Evolutionary conservation across 2,329 filamentous ascomycete genomes (phyloP).

Genomic region (Colletotrichum sp.): DNA sequence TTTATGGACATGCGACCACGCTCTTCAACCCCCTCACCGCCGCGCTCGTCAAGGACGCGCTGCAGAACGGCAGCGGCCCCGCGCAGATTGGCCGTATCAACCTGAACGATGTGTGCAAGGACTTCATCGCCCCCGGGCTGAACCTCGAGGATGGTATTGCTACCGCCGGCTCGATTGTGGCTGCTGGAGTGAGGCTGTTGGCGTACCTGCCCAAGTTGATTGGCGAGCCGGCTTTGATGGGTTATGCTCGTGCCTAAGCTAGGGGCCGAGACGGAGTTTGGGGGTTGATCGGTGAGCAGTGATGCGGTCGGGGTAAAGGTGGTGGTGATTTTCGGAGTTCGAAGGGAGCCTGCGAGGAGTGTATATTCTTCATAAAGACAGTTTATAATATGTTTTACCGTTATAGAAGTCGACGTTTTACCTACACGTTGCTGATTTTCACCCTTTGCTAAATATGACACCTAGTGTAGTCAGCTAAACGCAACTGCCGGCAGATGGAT

Average conservation of each 20-base stretch:
- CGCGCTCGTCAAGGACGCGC: slow-evolving; percentile 45
- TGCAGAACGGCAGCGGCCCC: not conserved
- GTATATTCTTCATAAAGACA: not conserved
- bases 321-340: not conserved
- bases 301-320: too few relatives aligned
- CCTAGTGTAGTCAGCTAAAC: not conserved
- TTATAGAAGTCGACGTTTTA: not conserved
- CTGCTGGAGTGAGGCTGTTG: not conserved
- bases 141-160: slow-evolving; percentile 4
- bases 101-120: not conserved
- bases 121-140: slow-evolving; percentile 6
- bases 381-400: not conserved
- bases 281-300: too few relatives aligned
- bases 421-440: not conserved
- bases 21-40: slow-evolving; percentile 35
- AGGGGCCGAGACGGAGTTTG: accelerated
- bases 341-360: not conserved
- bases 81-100: not conserved
- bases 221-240: slow-evolving; percentile 4
- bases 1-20: slow-evolving; percentile 56
- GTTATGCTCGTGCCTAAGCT: not conserved
- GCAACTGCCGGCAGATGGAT: too few relatives aligned
- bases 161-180: not conserved
- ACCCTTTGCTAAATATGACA: not conserved
- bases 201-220: slow-evolving; percentile 6